Evolutionary conservation across 441 rosid genomes (phyloP).

Genomic region (Arabidopsis hybrid): DNA sequence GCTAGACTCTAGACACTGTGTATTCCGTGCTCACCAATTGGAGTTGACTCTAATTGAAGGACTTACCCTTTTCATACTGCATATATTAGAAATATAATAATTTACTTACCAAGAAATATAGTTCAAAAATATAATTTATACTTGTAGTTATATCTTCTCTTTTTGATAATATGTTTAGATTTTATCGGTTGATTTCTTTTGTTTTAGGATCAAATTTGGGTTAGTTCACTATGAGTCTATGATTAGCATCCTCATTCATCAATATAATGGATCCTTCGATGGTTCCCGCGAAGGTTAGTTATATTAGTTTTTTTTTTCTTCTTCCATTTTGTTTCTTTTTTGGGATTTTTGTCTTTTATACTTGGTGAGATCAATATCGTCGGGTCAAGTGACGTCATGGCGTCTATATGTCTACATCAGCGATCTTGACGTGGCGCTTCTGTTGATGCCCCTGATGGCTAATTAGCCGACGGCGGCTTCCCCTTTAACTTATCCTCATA

Average conservation of each 20-base stretch:
- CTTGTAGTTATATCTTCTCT: too few relatives aligned
- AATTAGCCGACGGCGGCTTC: constrained; percentile 41
- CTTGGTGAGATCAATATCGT: constrained; percentile 28
- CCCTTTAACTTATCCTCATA: constrained; percentile 5
- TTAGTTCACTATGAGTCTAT: not conserved
- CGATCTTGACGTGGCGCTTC: constrained; percentile 33
- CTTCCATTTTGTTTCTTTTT: too few relatives aligned
- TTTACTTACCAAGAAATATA: not conserved
- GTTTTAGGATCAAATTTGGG: not conserved
- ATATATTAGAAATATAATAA: not conserved
- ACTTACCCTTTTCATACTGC: not conserved
- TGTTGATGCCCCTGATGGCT: constrained; percentile 19
- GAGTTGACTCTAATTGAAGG: not conserved
- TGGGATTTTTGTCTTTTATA: constrained; percentile 2
- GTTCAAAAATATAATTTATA: too few relatives aligned
- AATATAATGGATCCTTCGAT: not conserved
- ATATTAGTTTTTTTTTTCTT: not conserved
- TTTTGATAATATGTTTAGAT: too few relatives aligned
- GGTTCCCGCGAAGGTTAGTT: constrained; percentile 8
- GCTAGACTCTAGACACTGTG: too few relatives aligned
- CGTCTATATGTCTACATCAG: constrained; percentile 37
- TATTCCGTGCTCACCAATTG: too few relatives aligned
- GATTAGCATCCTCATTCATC: not conserved
- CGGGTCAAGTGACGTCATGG: constrained; percentile 44
- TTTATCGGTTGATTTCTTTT: not conserved